A percentile compares a stretch with the other conserved stretches of the same genome.
Evolutionary conservation across 2,329 filamentous ascomycete genomes (phyloP).

Genomic region (Escovopsis sp.): DNA sequence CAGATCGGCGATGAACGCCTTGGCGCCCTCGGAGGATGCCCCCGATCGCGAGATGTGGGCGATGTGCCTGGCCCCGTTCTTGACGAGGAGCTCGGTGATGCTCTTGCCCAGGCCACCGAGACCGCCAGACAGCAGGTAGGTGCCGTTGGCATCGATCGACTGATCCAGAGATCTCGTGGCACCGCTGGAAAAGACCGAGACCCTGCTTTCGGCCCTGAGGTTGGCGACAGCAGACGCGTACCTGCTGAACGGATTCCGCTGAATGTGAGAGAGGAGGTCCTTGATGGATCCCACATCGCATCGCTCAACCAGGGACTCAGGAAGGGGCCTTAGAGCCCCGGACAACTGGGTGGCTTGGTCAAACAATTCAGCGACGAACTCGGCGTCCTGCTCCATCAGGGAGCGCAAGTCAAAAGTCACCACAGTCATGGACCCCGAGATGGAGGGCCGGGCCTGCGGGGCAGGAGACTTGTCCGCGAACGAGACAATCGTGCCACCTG

Average conservation of each 20-base stretch:
- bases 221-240: constrained; percentile 8
- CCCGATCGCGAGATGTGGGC: constrained; percentile 39
- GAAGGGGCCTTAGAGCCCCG: neutral
- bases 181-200: constrained; percentile 12
- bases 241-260: constrained; percentile 14
- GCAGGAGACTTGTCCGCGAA: constrained; percentile 13
- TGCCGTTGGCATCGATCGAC: constrained; percentile 21
- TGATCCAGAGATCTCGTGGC: constrained; percentile 14
- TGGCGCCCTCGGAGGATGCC: constrained; percentile 13
- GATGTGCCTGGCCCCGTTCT: constrained; percentile 35
- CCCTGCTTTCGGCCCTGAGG: constrained; percentile 4
- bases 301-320: neutral
- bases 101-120: constrained; percentile 41
- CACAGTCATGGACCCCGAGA: constrained; percentile 12
- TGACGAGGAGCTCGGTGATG: constrained; percentile 35
- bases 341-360: constrained; percentile 6
- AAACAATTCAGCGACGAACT: constrained; percentile 17
- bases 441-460: constrained; percentile 6
- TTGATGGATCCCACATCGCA: constrained; percentile 12
- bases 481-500: constrained; percentile 21
- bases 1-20: constrained; percentile 20
- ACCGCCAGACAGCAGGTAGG: constrained; percentile 42
- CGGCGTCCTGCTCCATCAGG: constrained; percentile 18
- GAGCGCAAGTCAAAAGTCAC: constrained; percentile 19
- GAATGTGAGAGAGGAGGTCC: constrained; percentile 14